Conservation (phyloP, 768 basidiomycete species). For the Suillus subalutaceus region DNA sequence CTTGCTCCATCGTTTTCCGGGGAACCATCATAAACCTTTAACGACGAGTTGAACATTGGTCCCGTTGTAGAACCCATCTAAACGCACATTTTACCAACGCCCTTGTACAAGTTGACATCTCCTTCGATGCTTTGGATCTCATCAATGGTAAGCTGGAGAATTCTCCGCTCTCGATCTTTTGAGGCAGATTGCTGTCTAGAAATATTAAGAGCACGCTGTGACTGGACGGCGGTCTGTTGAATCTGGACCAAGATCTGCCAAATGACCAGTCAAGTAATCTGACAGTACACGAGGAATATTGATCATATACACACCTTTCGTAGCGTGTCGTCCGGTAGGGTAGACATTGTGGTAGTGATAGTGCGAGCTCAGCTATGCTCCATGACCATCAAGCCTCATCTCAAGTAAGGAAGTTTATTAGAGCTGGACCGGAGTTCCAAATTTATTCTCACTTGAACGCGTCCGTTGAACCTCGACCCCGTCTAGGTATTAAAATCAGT, state of each 20-base stretch:
- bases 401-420: not conserved
- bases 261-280: slow-evolving; percentile 22
- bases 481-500: slow-evolving; percentile 8
- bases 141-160: slow-evolving; percentile 85
- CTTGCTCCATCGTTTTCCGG: slow-evolving; percentile 73
- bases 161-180: slow-evolving; percentile 89
- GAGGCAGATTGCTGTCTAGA: slow-evolving; percentile 73
- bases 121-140: slow-evolving; percentile 75
- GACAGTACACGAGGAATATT: slow-evolving; percentile 6
- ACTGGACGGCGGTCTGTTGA: slow-evolving; percentile 86
- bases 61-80: slow-evolving; percentile 2
- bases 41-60: slow-evolving; percentile 7
- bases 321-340: slow-evolving; percentile 78
- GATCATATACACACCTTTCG: slow-evolving; percentile 56
- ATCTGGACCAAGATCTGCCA: slow-evolving; percentile 88
- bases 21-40: slow-evolving; percentile 90
- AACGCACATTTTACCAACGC: slow-evolving; percentile 90
- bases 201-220: slow-evolving; percentile 75
- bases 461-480: slow-evolving; percentile 18
- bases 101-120: slow-evolving; percentile 86
- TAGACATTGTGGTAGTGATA: slow-evolving; percentile 46
- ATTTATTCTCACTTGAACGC: slow-evolving; percentile 29
- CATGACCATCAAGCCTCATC: not conserved
- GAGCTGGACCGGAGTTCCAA: slow-evolving; percentile 37
- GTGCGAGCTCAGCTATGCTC: not conserved